Base-by-base conservation (phyloP, 768 basidiomycete genomes). In the Trametes elegans region DNA sequence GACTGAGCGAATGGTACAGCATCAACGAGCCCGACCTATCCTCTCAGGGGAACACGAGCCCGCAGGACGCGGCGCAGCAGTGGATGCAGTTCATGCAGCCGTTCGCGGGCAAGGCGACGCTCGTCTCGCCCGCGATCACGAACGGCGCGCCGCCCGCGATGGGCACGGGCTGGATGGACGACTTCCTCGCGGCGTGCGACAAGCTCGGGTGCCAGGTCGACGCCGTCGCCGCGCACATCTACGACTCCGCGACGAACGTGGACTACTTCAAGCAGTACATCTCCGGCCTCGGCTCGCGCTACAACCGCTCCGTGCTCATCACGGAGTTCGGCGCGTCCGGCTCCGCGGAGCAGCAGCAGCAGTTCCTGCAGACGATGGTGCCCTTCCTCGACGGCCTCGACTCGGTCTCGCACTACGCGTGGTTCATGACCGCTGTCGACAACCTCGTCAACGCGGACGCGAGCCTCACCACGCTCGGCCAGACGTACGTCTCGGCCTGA, bases 81-180 rank as follows among this genome's bases (percentile, higher is more conserved):
- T 70, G 67, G 66, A 64, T 60, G 61, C 38, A 55, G 42, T 70
- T 60, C 59, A 69, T 69, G 62, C 53, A 69, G 59, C 69, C 69
- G 6, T 67, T 70, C 61, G 65, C 64, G 10, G 68, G 66, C 53
- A 62, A 62, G 50, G 68, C 66, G 43, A 67, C 62, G 55, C 68
- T 69, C 61, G 59, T 64, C 55, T 56, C 60, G 40, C 69, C 69
- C 23, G 69, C 69, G 34, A 60, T 70, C 59, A 70, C 69, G n/a
- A 70, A 68, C 60, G 68, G 68, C 55, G 62, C 47, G 24, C 58
- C 69, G 36, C 67, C n/a, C n/a, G n/a, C 66, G 24, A 67, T 68
- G 65, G 69, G 69, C 52, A 54, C 53, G 18, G 63, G 62, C 31
- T 70, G 69, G 69, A 59, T 70, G 42, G 65, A 68, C 58, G 19